phyloP scores from a whole-genome alignment of 495 filamentous ascomycete genomes.

The Sordaria brevicollis region DNA sequence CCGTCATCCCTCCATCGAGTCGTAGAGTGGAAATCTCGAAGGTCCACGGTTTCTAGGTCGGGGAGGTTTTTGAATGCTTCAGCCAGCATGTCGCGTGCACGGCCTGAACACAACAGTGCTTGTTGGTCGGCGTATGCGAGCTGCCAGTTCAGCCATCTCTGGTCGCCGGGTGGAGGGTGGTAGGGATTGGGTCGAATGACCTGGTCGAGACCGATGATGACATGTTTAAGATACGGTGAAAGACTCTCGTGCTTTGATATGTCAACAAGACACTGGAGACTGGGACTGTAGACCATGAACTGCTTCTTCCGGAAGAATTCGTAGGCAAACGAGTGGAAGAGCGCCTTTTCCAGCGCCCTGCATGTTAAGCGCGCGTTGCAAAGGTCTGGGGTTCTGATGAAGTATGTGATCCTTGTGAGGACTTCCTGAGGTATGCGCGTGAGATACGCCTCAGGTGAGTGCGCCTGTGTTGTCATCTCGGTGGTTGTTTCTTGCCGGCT shows the following conservation, averaged over 20 bases:
- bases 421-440: conserved; percentile 28
- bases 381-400: conserved; percentile 36
- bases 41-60: conserved; percentile 35
- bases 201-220: conserved; percentile 38
- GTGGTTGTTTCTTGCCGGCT: background rate
- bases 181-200: background rate
- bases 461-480: background rate
- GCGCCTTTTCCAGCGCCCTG: conserved; percentile 29
- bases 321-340: conserved; percentile 35
- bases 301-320: conserved; percentile 48
- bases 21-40: conserved; percentile 37
- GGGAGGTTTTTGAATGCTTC: conserved; percentile 38
- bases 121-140: conserved; percentile 12
- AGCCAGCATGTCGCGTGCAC: conserved; percentile 34
- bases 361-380: conserved; percentile 35
- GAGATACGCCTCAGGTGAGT: conserved; percentile 1
- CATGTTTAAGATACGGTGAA: conserved; percentile 28
- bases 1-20: conserved; percentile 20
- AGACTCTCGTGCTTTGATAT: conserved; percentile 41
- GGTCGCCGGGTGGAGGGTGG: background rate
- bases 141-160: background rate
- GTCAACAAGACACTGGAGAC: conserved; percentile 39
- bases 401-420: conserved; percentile 29
- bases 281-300: conserved; percentile 40
- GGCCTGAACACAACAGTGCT: conserved; percentile 27